Conservation (phyloP, 2,329 filamentous ascomycete species). For the Aspergillus sp. region DNA sequence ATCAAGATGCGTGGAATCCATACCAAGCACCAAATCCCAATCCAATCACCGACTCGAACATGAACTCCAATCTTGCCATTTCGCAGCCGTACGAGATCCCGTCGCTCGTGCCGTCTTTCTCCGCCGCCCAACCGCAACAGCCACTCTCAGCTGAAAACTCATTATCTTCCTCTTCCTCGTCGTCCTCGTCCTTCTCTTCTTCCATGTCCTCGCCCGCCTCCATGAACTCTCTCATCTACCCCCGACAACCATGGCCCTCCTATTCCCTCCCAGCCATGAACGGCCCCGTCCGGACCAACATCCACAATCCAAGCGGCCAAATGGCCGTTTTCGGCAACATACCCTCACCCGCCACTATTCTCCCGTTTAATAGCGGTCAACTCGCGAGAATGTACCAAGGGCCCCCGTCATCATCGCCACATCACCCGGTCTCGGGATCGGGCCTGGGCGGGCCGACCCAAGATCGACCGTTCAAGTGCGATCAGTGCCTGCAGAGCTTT, state of each 20-base stretch:
- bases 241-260: slow-evolving; percentile 41
- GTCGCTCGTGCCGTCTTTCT: no score
- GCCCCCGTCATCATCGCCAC: slow-evolving; percentile 16
- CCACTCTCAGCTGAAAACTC: no score
- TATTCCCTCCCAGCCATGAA: slow-evolving; percentile 57
- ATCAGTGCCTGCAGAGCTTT: slow-evolving; percentile 86
- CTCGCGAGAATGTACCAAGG: slow-evolving; percentile 54
- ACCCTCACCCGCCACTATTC: slow-evolving; percentile 45
- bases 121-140: slow-evolving; percentile 24
- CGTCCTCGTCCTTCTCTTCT: no score
- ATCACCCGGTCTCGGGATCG: slow-evolving; percentile 48
- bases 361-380: slow-evolving; percentile 56
- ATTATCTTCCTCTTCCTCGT: no score
- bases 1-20: no score
- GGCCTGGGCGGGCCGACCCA: slow-evolving; percentile 52
- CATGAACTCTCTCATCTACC: background rate
- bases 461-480: slow-evolving; percentile 90
- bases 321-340: slow-evolving; percentile 63
- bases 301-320: slow-evolving; percentile 64
- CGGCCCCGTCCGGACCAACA: slow-evolving; percentile 68
- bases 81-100: no score
- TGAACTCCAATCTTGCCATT: no score
- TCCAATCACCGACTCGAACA: no score
- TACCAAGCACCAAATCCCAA: no score
- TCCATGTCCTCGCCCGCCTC: background rate